These are phyloP conservation scores for Solanum paucissectum DNA, from an alignment of 257 asterid species.

Conservation along the genomic window DNA sequence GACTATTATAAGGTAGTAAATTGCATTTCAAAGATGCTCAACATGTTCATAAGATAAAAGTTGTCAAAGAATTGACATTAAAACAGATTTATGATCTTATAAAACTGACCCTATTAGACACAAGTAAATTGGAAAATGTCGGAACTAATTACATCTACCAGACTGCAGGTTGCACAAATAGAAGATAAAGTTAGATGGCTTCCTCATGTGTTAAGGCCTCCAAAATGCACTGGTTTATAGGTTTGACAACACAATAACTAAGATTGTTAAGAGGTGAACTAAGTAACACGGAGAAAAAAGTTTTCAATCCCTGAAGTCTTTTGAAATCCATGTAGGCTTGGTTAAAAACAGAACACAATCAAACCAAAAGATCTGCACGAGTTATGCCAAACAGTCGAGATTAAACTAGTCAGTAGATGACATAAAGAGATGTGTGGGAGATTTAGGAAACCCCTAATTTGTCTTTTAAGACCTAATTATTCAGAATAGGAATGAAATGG, in stretches of 20 bases:
- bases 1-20: background rate
- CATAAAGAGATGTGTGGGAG: background rate
- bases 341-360: no score
- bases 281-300: background rate
- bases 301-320: background rate
- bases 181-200: background rate
- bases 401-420: background rate
- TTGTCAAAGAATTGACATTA: background rate
- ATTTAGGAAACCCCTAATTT: background rate
- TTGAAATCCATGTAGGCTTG: no score
- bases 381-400: background rate
- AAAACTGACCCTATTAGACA: background rate
- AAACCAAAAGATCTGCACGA: background rate
- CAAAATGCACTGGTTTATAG: background rate
- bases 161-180: background rate
- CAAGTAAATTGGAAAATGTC: background rate
- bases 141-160: background rate
- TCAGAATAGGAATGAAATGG: background rate
- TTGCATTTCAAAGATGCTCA: background rate
- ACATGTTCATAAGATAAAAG: background rate
- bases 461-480: background rate
- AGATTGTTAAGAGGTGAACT: background rate
- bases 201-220: background rate
- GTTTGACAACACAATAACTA: background rate
- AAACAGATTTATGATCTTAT: background rate